Percentiles rank a stretch among this genome's conserved stretches.
These are phyloP conservation scores for Coemansia sp. DNA, from an alignment of 192 early-diverging fungal species.

Conservation along the genomic window DNA sequence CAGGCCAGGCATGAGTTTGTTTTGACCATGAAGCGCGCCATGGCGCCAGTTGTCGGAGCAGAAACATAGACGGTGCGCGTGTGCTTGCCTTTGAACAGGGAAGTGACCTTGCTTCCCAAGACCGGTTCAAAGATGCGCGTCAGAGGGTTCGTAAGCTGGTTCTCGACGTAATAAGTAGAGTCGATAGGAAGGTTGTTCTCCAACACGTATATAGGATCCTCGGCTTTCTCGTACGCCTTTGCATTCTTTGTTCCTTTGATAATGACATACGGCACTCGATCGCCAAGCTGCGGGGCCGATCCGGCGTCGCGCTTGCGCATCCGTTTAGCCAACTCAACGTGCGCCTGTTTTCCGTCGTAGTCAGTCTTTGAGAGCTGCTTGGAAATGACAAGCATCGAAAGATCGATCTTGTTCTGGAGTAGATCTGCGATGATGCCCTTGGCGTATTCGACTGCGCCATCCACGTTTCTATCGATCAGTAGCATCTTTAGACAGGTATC, in stretches of 20 bases:
- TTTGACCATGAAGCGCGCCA: constrained; percentile 94
- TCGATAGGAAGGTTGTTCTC: constrained; percentile 98
- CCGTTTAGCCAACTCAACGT: constrained; percentile 91
- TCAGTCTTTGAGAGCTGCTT: constrained; percentile 95
- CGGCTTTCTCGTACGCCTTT: constrained; percentile 94
- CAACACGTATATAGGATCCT: constrained; percentile 97
- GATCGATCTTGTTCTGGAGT: constrained; percentile 94
- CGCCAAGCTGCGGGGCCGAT: constrained; percentile 92
- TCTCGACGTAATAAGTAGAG: constrained; percentile 93
- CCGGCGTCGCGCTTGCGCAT: constrained; percentile 97
- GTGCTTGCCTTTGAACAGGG: constrained; percentile 77
- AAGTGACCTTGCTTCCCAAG: constrained; percentile 80
- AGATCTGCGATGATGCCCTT: constrained; percentile 90
- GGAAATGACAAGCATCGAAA: constrained; percentile 94
- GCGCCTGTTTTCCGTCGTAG: constrained; percentile 93
- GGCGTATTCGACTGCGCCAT: constrained; percentile 81
- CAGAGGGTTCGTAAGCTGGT: constrained; percentile 93
- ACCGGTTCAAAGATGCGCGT: constrained; percentile 96
- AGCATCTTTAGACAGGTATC: constrained; percentile 89
- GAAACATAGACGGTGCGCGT: constrained; percentile 80
- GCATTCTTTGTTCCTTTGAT: constrained; percentile 82
- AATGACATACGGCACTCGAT: constrained; percentile 96
- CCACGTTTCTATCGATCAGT: constrained; percentile 83
- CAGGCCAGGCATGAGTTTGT: constrained; percentile 91
- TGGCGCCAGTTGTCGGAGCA: constrained; percentile 80